Base-by-base conservation (phyloP, 352 stramenopile species). In the Phytophthora megakarya region DNA sequence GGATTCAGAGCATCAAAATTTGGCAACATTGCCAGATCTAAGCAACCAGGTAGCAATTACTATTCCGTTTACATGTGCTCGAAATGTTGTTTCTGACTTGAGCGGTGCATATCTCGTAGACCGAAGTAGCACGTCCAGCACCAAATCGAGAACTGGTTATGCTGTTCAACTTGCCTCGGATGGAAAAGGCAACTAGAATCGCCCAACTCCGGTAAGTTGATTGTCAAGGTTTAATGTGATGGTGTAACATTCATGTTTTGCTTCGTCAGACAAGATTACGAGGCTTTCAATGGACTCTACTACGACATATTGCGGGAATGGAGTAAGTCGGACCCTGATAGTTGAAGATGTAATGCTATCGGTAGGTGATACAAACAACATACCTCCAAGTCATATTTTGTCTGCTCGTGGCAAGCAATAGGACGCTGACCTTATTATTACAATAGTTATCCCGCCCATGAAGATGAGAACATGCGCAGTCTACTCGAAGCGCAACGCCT, bases 401-500 rank as follows among this genome's bases (percentile, higher is more conserved):
- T 10, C 23, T 50, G 37, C 22, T 47, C 26, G 18, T 47, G 18
- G 25, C 15, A 53, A 53, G 1, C 9, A 9, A 11, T 11, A 35
- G n/a, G 13, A 35, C 3, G 30, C 8, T 35, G 30, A 12, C 30
- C 30, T 35, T 35, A 35, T 22, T 53, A 58, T 63, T 59, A 32
- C n/a, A n/a, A n/a, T n/a, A n/a, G n/a, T n/a, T n/a, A n/a, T n/a
- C n/a, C n/a, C n/a, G n/a, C n/a, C n/a, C n/a, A n/a, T n/a, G n/a
- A n/a, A n/a, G n/a, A 30, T 26, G 23, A 61, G 32, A 35, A 49
- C 12, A 35, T 39, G 23, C 30, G 30, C 26, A 48, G 18, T 39
- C 63, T 80, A 89, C 49, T 67, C 42, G 30, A 60, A 60, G 51
- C 82, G 79, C 38, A 93, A 65, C 18, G 74, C 67, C 44, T 88